Evolutionary conservation across 305 asterid genomes (phyloP).

Genomic region (Fraxinus dipetala): DNA sequence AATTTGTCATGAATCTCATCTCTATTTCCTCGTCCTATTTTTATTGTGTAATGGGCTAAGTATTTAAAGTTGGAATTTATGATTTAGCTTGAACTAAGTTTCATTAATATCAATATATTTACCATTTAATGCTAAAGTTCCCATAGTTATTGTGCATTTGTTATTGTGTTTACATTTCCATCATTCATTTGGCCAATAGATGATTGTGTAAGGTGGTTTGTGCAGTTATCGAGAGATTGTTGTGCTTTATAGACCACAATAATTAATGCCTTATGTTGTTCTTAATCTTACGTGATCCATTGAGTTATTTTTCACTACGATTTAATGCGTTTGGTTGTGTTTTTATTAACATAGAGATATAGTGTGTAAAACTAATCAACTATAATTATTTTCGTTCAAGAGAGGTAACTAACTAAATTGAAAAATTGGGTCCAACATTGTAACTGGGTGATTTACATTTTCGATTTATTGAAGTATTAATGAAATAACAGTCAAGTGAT

Average conservation of each 20-base stretch:
- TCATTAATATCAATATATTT: too few relatives aligned
- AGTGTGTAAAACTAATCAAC: not conserved
- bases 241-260: not conserved
- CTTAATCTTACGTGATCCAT: not conserved
- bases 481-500: not conserved
- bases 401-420: not conserved
- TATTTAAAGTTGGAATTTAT: too few relatives aligned
- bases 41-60: too few relatives aligned
- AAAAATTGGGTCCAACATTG: not conserved
- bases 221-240: not conserved
- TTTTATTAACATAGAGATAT: too few relatives aligned
- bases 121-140: too few relatives aligned
- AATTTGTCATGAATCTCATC: too few relatives aligned
- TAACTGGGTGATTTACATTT: not conserved
- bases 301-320: not conserved
- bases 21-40: too few relatives aligned
- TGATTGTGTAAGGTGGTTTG: not conserved
- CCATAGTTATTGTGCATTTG: too few relatives aligned
- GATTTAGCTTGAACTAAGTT: too few relatives aligned
- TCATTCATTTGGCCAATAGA: not conserved
- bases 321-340: not conserved
- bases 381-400: not conserved
- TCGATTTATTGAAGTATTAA: not conserved
- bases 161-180: not conserved
- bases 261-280: not conserved